Evolutionary conservation across 345 rosid species (phyloP).

Genomic region (Xanthoceras sorbifolium): DNA sequence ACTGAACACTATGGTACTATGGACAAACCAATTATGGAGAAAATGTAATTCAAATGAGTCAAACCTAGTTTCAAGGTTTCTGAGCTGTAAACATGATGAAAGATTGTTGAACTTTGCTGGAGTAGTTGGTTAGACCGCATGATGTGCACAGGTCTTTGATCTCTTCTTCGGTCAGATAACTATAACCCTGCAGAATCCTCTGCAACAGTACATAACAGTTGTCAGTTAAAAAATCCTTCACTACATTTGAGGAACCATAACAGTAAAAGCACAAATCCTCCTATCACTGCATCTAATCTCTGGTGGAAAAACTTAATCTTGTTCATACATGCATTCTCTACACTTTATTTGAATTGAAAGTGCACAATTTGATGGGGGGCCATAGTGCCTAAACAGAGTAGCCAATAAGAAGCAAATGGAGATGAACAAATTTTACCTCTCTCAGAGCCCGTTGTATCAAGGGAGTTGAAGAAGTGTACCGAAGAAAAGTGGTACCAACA

Average conservation of each 20-base stretch:
- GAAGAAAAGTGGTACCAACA: slow-evolving; percentile 89
- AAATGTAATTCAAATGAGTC: slow-evolving; percentile 23
- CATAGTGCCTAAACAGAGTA: background rate
- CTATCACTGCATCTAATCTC: background rate
- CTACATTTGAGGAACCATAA: background rate
- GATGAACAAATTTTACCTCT: slow-evolving; percentile 46
- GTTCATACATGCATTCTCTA: background rate
- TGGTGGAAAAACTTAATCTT: background rate
- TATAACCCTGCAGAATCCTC: slow-evolving; percentile 53
- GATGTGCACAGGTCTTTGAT: slow-evolving; percentile 78
- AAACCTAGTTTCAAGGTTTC: slow-evolving; percentile 59
- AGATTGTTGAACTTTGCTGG: slow-evolving; percentile 56
- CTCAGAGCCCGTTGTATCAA: slow-evolving; percentile 51
- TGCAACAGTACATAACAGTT: slow-evolving; percentile 27
- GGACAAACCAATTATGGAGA: slow-evolving; percentile 19
- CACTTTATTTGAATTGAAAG: background rate
- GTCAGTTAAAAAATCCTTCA: background rate
- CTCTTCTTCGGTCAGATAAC: slow-evolving; percentile 68
- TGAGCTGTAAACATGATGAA: slow-evolving; percentile 93
- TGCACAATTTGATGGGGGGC: background rate
- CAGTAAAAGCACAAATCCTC: background rate
- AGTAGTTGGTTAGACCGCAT: slow-evolving; percentile 78
- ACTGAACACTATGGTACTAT: background rate
- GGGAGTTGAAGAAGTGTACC: slow-evolving; percentile 61
- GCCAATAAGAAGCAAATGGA: background rate